These are phyloP conservation scores for Aureobasidium sp. DNA, from an alignment of 2,329 filamentous ascomycete species.

Conservation along the genomic window DNA sequence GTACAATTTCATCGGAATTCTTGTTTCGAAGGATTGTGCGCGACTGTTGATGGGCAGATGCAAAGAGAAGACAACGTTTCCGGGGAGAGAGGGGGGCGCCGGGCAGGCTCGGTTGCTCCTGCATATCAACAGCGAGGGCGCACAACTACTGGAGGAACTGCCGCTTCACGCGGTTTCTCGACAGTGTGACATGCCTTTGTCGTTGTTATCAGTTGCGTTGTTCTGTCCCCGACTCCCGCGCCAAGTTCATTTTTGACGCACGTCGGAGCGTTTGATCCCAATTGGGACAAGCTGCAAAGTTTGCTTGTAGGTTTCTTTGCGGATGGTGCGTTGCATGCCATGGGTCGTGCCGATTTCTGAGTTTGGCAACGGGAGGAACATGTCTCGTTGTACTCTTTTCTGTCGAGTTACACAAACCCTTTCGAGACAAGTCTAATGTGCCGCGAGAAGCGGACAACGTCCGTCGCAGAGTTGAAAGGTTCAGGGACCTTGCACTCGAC, in stretches of 20 bases:
- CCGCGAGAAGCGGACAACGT: not conserved
- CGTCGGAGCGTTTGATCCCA: not conserved
- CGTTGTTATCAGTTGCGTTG: not conserved
- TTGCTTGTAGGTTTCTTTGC: not conserved
- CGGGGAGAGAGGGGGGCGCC: not conserved
- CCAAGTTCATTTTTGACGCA: not conserved
- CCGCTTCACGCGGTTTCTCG: not conserved
- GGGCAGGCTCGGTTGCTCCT: not conserved
- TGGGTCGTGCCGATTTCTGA: not conserved
- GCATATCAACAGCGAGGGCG: not conserved
- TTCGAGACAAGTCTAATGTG: not conserved
- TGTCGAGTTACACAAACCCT: not conserved
- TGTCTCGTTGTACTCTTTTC: not conserved
- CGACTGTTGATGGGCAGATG: not conserved
- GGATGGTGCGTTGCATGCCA: not conserved
- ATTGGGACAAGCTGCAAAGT: not conserved
- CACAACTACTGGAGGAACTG: not conserved
- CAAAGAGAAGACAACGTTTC: not conserved
- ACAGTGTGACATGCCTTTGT: not conserved
- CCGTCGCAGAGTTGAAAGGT: not conserved
- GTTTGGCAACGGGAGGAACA: not conserved
- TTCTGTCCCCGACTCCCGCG: not conserved
- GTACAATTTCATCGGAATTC: not conserved
- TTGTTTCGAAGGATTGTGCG: not conserved
- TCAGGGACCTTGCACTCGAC: not conserved